Conservation (phyloP, 345 rosid species). For the Ailanthus altissimus region DNA sequence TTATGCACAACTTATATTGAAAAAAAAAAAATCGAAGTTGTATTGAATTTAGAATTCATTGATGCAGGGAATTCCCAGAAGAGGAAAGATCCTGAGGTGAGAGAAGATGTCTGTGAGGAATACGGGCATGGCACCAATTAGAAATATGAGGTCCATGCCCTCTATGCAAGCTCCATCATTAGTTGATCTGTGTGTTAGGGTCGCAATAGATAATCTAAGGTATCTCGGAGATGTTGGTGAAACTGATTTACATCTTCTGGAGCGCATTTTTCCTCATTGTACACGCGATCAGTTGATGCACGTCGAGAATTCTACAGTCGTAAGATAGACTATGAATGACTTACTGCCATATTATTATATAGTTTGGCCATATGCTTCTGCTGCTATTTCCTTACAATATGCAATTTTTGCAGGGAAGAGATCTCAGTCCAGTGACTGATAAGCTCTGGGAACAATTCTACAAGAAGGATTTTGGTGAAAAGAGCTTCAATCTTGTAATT, state of each 20-base stretch:
- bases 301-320: conserved; percentile 64
- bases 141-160: not conserved
- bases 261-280: conserved; percentile 67
- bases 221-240: conserved; percentile 91
- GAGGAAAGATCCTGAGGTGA: conserved; percentile 6
- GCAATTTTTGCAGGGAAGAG: conserved; percentile 58
- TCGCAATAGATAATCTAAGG: conserved; percentile 56
- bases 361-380: not conserved
- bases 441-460: conserved; percentile 75
- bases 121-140: not conserved
- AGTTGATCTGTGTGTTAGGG: conserved; percentile 74
- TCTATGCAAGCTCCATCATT: conserved; percentile 55
- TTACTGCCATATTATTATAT: not conserved
- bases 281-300: conserved; percentile 75
- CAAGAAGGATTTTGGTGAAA: conserved; percentile 53
- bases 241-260: conserved; percentile 74
- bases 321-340: conserved; percentile 29
- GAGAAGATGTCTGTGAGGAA: conserved; percentile 15
- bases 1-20: no score
- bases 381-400: not conserved
- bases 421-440: conserved; percentile 82
- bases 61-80: not conserved
- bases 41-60: not conserved
- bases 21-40: no score
- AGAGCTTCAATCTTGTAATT: conserved; percentile 35